These are phyloP conservation scores for Penicillium manginii DNA, from an alignment of 495 filamentous ascomycete genomes.

Conservation along the genomic window DNA sequence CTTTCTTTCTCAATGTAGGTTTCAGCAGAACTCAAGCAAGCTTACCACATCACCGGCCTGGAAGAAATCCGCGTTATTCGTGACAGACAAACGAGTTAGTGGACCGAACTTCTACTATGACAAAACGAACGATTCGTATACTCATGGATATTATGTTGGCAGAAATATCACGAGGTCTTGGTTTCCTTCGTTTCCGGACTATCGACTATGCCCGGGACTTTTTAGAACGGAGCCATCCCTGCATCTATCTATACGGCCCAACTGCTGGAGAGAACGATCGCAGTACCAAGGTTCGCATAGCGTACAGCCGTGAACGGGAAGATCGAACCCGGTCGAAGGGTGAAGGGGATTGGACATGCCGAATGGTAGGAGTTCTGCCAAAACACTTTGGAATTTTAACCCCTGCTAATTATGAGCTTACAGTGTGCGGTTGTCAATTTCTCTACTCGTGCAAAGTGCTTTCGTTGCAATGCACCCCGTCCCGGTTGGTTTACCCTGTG, in stretches of 20 bases:
- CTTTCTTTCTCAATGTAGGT: conserved; percentile 50
- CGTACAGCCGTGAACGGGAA: conserved; percentile 61
- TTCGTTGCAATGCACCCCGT: conserved; percentile 71
- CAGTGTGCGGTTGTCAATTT: conserved; percentile 78
- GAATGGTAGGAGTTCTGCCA: conserved; percentile 55
- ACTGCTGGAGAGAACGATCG: conserved; percentile 52
- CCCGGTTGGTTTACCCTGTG: conserved; percentile 57
- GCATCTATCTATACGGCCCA: conserved; percentile 59
- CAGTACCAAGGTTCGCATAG: conserved; percentile 62
- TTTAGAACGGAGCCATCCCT: conserved; percentile 66
- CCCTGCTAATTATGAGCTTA: conserved; percentile 5
- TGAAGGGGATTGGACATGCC: conserved; percentile 79
- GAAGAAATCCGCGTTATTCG: conserved; percentile 69
- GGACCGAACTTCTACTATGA: neutral
- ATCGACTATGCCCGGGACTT: conserved; percentile 66
- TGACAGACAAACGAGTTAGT: conserved; percentile 66
- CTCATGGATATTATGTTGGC: conserved; percentile 5
- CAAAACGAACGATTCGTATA: neutral
- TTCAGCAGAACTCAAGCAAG: conserved; percentile 60
- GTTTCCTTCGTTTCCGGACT: conserved; percentile 67
- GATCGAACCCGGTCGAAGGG: conserved; percentile 54
- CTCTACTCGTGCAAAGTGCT: conserved; percentile 69
- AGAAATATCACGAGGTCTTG: conserved; percentile 67
- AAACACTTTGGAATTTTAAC: neutral
- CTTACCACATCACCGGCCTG: conserved; percentile 59